These are phyloP conservation scores for Biscogniauxia marginata DNA, from an alignment of 2,329 filamentous ascomycete genomes.

Conservation along the genomic window DNA sequence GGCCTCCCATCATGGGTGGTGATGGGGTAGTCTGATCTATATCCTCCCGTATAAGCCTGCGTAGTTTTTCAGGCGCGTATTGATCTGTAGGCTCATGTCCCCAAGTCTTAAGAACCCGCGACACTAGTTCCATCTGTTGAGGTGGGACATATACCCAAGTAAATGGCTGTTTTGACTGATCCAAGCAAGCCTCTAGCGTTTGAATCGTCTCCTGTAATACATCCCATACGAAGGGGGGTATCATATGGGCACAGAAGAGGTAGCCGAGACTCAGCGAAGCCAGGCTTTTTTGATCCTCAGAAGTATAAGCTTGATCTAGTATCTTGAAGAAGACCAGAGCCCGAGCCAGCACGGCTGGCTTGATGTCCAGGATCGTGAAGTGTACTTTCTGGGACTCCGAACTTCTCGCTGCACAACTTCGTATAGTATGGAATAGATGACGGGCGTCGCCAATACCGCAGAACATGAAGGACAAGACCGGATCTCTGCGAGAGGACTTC, in stretches of 20 bases:
- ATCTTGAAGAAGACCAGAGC: slow-evolving; percentile 14
- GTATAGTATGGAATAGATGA: slow-evolving; percentile 16
- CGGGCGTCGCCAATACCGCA: slow-evolving; percentile 18
- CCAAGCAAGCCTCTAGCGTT: slow-evolving; percentile 8
- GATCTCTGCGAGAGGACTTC: slow-evolving; percentile 9
- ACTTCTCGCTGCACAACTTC: background rate
- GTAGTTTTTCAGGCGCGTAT: too few species aligned
- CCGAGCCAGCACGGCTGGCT: slow-evolving; percentile 15
- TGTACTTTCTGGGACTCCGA: slow-evolving; percentile 12
- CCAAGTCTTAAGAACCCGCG: too few species aligned
- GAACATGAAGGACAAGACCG: slow-evolving; percentile 18
- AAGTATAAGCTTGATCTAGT: slow-evolving; percentile 4
- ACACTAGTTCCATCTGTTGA: too few species aligned
- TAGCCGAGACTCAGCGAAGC: slow-evolving; percentile 10
- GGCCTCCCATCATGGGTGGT: background rate
- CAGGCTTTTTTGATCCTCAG: background rate
- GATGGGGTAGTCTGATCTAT: background rate
- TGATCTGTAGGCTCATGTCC: too few species aligned
- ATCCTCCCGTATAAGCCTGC: too few species aligned
- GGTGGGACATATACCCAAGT: slow-evolving; percentile 6
- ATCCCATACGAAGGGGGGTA: slow-evolving; percentile 13
- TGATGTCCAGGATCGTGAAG: slow-evolving; percentile 17
- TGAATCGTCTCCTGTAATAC: slow-evolving; percentile 10
- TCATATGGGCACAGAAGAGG: slow-evolving; percentile 13
- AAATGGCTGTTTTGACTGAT: slow-evolving; percentile 8